These are phyloP conservation scores for Clarkia xantiana DNA, from an alignment of 345 rosid species.

Conservation along the genomic window DNA sequence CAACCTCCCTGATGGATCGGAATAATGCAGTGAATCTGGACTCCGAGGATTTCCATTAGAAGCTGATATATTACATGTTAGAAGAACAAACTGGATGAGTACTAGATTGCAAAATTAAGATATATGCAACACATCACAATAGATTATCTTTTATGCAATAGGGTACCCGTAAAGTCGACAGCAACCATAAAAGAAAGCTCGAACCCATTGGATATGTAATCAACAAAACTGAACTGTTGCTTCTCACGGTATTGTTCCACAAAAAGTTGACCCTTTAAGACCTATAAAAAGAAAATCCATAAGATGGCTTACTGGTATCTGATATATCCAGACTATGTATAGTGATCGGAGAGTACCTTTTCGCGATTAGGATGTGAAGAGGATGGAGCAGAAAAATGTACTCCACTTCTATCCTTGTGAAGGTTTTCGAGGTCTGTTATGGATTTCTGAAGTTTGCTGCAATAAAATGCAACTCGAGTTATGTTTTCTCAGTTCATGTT, in stretches of 20 bases:
- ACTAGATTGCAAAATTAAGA: not conserved
- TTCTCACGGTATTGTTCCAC: slow-evolving; percentile 55
- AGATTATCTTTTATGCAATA: not conserved
- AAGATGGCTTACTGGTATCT: not conserved
- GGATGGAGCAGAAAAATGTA: slow-evolving; percentile 30
- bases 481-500: not conserved
- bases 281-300: slow-evolving; percentile 17
- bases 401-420: slow-evolving; percentile 30
- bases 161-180: slow-evolving; percentile 73
- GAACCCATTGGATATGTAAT: slow-evolving; percentile 73
- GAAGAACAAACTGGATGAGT: not conserved
- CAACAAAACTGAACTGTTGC: slow-evolving; percentile 60
- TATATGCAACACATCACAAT: not conserved
- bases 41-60: slow-evolving; percentile 71
- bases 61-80: slow-evolving; percentile 23
- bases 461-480: slow-evolving; percentile 4
- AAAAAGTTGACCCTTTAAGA: slow-evolving; percentile 58
- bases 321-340: not conserved
- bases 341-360: slow-evolving; percentile 28
- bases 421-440: slow-evolving; percentile 49
- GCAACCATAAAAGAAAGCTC: slow-evolving; percentile 90
- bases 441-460: slow-evolving; percentile 60
- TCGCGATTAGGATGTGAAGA: slow-evolving; percentile 24
- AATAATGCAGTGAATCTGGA: slow-evolving; percentile 67
- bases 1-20: slow-evolving; percentile 59